A percentile compares a stretch with the other conserved stretches of the same genome.
Conservation (phyloP, 768 basidiomycete species). For the Tulasnella sp. region DNA sequence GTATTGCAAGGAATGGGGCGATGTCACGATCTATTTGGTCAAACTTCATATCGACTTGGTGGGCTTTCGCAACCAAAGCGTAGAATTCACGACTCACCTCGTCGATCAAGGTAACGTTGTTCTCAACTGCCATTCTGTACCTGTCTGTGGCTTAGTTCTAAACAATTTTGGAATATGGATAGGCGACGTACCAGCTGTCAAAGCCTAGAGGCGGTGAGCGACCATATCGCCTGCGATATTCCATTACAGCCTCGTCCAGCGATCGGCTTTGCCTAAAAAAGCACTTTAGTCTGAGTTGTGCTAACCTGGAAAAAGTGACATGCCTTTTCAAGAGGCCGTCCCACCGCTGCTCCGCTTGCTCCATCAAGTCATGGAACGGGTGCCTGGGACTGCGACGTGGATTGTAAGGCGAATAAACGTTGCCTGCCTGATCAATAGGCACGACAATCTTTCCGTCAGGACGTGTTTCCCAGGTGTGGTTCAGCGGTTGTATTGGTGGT, state of each 20-base stretch:
- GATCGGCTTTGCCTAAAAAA: constrained; percentile 28
- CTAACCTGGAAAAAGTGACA: neutral
- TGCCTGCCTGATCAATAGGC: neutral
- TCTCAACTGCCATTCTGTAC: constrained; percentile 22
- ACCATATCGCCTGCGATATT: constrained; percentile 29
- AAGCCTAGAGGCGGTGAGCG: constrained; percentile 34
- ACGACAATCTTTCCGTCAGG: constrained; percentile 3
- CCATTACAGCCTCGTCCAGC: constrained; percentile 29
- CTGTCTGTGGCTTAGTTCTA: too few species aligned
- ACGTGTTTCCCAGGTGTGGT: neutral
- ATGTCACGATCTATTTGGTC: constrained; percentile 37
- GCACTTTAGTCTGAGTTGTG: constrained; percentile 29
- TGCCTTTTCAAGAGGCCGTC: neutral
- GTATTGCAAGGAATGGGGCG: constrained; percentile 34
- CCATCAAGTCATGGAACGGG: constrained; percentile 36
- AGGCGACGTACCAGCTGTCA: too few species aligned
- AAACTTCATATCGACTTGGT: constrained; percentile 23
- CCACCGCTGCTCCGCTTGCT: constrained; percentile 24
- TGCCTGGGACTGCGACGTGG: constrained; percentile 27
- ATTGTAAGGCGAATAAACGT: neutral
- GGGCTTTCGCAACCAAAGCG: neutral
- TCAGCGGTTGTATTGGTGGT: neutral
- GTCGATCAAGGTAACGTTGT: constrained; percentile 8
- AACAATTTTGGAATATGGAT: too few species aligned
- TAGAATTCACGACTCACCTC: neutral